These are phyloP conservation scores for Candida smagusa DNA, from an alignment of 1,139 yeast species.

Conservation along the genomic window DNA sequence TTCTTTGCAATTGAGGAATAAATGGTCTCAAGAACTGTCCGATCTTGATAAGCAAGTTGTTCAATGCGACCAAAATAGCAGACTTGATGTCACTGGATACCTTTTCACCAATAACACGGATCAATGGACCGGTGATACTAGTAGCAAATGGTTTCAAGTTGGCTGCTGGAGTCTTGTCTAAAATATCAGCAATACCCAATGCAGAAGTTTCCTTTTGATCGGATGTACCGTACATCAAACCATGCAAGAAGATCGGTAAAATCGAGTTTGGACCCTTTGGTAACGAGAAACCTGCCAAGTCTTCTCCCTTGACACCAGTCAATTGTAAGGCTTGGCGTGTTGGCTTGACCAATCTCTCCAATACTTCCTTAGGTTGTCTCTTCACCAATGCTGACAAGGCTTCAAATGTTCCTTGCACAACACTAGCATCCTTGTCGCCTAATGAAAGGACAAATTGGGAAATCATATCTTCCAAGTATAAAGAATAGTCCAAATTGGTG, in stretches of 20 bases:
- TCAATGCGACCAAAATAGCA: slow-evolving; percentile 82
- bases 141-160: slow-evolving; percentile 87
- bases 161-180: slow-evolving; percentile 80
- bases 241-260: slow-evolving; percentile 89
- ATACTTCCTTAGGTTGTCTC: slow-evolving; percentile 67
- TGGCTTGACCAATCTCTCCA: slow-evolving; percentile 77
- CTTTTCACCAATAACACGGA: slow-evolving; percentile 97
- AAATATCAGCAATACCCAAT: slow-evolving; percentile 81
- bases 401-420: slow-evolving; percentile 68
- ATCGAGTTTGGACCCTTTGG: slow-evolving; percentile 89
- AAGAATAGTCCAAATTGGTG: slow-evolving; percentile 66
- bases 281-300: slow-evolving; percentile 69
- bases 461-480: slow-evolving; percentile 75
- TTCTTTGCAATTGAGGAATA: slow-evolving; percentile 95
- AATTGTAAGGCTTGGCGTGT: slow-evolving; percentile 69
- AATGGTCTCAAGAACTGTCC: slow-evolving; percentile 94
- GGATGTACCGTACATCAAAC: slow-evolving; percentile 87
- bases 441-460: slow-evolving; percentile 67
- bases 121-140: slow-evolving; percentile 92
- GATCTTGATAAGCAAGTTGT: slow-evolving; percentile 71
- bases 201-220: slow-evolving; percentile 88
- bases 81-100: slow-evolving; percentile 88
- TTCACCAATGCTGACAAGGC: slow-evolving; percentile 66
- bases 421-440: slow-evolving; percentile 63
- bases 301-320: slow-evolving; percentile 63